Base-by-base conservation (phyloP, 192 early-diverging fungal genomes). In the Funneliformis mosseae region DNA sequence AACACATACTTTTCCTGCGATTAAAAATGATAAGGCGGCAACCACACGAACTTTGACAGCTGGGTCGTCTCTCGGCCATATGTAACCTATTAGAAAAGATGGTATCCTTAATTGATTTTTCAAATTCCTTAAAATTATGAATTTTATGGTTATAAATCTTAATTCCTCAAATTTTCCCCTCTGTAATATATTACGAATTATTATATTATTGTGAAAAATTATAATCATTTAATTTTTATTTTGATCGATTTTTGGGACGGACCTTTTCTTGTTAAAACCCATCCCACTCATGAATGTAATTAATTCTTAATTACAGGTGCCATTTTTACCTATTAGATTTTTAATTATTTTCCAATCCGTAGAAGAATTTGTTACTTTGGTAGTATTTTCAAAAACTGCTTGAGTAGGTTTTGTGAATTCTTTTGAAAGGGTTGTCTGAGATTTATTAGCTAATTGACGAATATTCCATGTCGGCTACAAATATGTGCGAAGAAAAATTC, bases 21-120 rank as follows among this genome's bases (percentile, higher is more conserved):
- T 81, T 69, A 99, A 90, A 43, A 99, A 89, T 33, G 85, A 79
- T 43, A 99, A 71, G 0, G 98, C 97, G 12, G 92, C 81, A 0
- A 98, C 91, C 1, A 99, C 97, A 10, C 98, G 90, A 23, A 91
- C 84, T 82, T 97, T 97, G 10, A 96, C 93, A 5, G 92, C 91
- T 71, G 85, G 84, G 74, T 97, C 92, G 80, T 93, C 91, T 81
- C 94, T 94, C 55, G 98, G 98, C 98, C 98, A 99, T 18, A 98
- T 82, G 82, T 96, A 97, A 12, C 87, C 33, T 33, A 33, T 33
- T 33, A 33, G 33, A 33, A 33, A 33, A 33, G 33, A 33, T 33
- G 33, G 3, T 33, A 33, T 33, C 33, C 33, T 33, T 33, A 33
- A n/a, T n/a, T n/a, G n/a, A n/a, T n/a, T n/a, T n/a, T n/a, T n/a